phyloP scores from a whole-genome alignment of 2,329 filamentous ascomycete genomes.

The Cytospora mali region DNA sequence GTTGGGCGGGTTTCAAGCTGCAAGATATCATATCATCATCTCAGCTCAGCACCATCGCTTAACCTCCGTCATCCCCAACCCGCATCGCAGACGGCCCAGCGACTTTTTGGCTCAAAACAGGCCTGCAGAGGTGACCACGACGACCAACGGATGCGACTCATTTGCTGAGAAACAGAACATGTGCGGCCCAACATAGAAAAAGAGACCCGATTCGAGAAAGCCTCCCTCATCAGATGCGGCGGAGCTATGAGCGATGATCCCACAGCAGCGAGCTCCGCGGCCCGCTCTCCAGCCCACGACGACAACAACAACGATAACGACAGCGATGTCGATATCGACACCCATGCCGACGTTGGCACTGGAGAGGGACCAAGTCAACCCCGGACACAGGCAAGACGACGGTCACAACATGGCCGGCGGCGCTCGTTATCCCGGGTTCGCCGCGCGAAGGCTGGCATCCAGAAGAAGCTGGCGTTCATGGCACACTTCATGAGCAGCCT shows the following conservation, averaged over 20 bases:
- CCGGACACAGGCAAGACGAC: slow-evolving; percentile 3
- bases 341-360: slow-evolving; percentile 8
- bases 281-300: slow-evolving; percentile 33
- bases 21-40: neutral
- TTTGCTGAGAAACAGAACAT: slow-evolving; percentile 18
- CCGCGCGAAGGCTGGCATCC: slow-evolving; percentile 40
- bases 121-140: slow-evolving; percentile 2
- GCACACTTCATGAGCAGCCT: slow-evolving; percentile 62
- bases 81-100: too few relatives aligned
- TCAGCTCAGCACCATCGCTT: neutral
- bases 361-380: slow-evolving; percentile 22
- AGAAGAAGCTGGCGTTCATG: slow-evolving; percentile 63
- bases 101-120: neutral
- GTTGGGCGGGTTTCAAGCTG: neutral
- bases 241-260: slow-evolving; percentile 51
- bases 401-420: slow-evolving; percentile 23
- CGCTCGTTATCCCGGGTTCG: slow-evolving; percentile 26
- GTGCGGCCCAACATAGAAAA: slow-evolving; percentile 22
- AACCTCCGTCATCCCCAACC: neutral
- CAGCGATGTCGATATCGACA: neutral
- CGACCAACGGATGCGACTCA: slow-evolving; percentile 6
- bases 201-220: slow-evolving; percentile 23
- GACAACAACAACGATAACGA: slow-evolving; percentile 18
- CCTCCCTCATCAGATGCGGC: slow-evolving; percentile 41
- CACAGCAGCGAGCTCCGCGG: slow-evolving; percentile 44